Evolutionary conservation across 345 rosid genomes (phyloP), one percentile per base, ranked within the genome.

Genomic region (Salix caprea): DNA sequence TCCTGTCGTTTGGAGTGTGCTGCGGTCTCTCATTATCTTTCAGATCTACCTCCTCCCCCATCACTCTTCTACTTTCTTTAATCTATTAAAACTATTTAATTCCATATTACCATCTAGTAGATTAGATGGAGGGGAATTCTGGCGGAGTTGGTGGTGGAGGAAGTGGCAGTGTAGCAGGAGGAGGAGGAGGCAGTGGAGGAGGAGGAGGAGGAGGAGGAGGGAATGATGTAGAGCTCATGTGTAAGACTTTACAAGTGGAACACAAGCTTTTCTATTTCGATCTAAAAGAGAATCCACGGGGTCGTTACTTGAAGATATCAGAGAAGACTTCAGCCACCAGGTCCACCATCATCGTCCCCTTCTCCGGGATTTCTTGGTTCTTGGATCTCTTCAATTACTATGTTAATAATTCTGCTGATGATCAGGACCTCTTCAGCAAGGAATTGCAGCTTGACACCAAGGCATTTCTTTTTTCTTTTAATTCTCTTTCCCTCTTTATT

Each of bases 241-340:
- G 98, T 82, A 96, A 91, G 89, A 96, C 99, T 24, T 88, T 95
- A 67, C 98, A 94, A 75, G 97, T 94, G 65, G 98, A 90, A 82
- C 99, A 94, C 82, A 92, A 94, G 85, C 94, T 93, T n/a, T 95
- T 95, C 86, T 93, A 93, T 84, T 95, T 93, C 76, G 98, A 94
- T 89, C 92, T 93, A 61, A 93, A 93, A 77, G 97, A 93, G 91
- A 93, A 95, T 69, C 97, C 97, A 34, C 91, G 98, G 21, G 99
- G 99, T 7, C 85, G 99, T 30, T 96, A 96, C 84, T 85, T 96
- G 36, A 96, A 96, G 86, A 92, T 96, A 76, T 96, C 98, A 10
- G 98, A 96, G 91, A 96, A 96, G 82, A 96, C 99, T 21, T 92
- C 98, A n/a, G 94, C 99, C 58, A 96, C 98, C 34, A 85, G 99